A percentile compares a stretch with the other conserved stretches of the same genome.
These are phyloP conservation scores for Exophiala alcalophila DNA, from an alignment of 2,329 filamentous ascomycete species.

Conservation along the genomic window DNA sequence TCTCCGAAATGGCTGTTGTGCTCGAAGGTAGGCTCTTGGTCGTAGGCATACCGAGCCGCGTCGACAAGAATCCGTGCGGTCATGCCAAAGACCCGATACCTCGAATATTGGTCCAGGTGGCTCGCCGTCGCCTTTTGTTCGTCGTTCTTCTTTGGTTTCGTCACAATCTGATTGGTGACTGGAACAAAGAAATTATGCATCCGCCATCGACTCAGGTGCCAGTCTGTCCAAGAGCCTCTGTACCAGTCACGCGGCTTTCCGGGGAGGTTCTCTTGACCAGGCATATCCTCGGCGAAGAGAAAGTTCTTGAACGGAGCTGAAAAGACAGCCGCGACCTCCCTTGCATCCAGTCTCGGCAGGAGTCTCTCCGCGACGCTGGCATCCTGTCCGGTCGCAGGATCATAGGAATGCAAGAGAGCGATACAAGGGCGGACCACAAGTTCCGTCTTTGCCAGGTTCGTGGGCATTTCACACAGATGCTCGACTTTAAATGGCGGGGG, in stretches of 20 bases:
- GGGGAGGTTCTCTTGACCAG: conserved; percentile 39
- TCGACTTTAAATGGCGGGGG: conserved; percentile 79
- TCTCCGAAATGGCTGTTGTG: conserved; percentile 63
- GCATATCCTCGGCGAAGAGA: conserved; percentile 60
- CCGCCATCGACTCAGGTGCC: conserved; percentile 73
- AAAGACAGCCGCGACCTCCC: conserved; percentile 92
- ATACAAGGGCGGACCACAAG: conserved; percentile 73
- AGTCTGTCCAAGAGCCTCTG: conserved; percentile 74
- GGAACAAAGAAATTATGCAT: conserved; percentile 94
- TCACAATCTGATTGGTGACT: conserved; percentile 66
- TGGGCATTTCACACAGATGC: conserved; percentile 80
- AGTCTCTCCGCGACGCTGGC: conserved; percentile 65
- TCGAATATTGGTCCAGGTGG: conserved; percentile 46
- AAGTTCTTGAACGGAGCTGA: conserved; percentile 86
- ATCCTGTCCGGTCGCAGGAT: conserved; percentile 41
- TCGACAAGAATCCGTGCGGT: conserved; percentile 88
- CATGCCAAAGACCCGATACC: conserved; percentile 92
- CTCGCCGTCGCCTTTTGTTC: conserved; percentile 42
- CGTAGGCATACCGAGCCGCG: conserved; percentile 79
- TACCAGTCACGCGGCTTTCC: conserved; percentile 70
- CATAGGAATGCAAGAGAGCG: conserved; percentile 68
- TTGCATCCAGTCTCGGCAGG: conserved; percentile 78
- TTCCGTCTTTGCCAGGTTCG: conserved; percentile 69
- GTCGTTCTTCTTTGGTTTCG: conserved; percentile 52
- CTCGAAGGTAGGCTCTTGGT: conserved; percentile 79